Conservation (phyloP, 495 filamentous ascomycete genomes). For the Staphylotrichum tortipilum region DNA sequence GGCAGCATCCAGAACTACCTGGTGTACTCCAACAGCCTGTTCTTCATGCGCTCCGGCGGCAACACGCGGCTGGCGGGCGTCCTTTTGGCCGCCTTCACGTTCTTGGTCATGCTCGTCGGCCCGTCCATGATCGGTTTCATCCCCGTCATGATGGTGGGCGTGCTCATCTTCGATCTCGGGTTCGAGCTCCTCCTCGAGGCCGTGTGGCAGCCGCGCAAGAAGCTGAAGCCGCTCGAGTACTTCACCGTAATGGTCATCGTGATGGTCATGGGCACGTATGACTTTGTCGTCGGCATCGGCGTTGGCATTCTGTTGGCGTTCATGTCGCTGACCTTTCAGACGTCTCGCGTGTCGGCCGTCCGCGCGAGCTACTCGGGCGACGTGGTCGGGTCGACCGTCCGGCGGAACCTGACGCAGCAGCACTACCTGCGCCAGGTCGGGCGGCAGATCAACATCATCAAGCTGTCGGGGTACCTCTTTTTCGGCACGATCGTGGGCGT, state of each 20-base stretch:
- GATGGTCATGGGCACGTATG: constrained; percentile 89
- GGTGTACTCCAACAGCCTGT: constrained; percentile 90
- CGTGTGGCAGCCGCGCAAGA: constrained; percentile 77
- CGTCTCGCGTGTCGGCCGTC: constrained; percentile 78
- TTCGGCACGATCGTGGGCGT: constrained; percentile 95
- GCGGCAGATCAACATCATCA: constrained; percentile 77
- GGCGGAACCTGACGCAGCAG: constrained; percentile 81
- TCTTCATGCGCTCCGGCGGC: constrained; percentile 88
- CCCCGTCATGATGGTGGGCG: constrained; percentile 92
- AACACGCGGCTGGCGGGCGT: constrained; percentile 77
- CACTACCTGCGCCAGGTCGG: constrained; percentile 79
- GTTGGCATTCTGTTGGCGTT: constrained; percentile 88
- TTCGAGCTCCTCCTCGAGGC: constrained; percentile 86
- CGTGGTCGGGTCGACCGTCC: constrained; percentile 81
- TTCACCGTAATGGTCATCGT: constrained; percentile 89
- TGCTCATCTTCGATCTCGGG: constrained; percentile 86
- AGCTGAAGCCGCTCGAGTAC: constrained; percentile 78
- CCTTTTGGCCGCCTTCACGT: constrained; percentile 74
- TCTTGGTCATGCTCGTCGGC: constrained; percentile 71
- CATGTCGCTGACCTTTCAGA: constrained; percentile 81
- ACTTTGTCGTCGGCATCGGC: constrained; percentile 90
- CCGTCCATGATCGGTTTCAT: constrained; percentile 87
- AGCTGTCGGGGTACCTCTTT: constrained; percentile 86
- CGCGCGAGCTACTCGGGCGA: constrained; percentile 79
- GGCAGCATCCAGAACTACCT: constrained; percentile 98